Base-by-base conservation (phyloP, 345 rosid genomes). In the Sapria himalayana region DNA sequence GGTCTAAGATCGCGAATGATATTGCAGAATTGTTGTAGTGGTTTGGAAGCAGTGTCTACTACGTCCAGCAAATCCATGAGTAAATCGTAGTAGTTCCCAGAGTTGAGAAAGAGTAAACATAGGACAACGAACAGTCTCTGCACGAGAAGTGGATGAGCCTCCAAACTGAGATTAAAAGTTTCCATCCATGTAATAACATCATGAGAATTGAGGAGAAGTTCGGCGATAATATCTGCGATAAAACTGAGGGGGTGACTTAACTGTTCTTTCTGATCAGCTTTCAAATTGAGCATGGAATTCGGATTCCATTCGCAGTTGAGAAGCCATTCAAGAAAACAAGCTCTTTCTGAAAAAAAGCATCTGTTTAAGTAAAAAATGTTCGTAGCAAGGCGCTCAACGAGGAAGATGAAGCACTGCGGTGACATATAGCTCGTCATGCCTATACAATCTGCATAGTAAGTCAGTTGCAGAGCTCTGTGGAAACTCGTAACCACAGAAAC, bases 311-410 rank as follows among this genome's bases (percentile, higher is more conserved):
- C 66, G 43, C 50, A 29, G 49, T 32, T 39, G 25, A 56, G 29
- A 16, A 72, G 60, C 66, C 64, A 64, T 45, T 72, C 74, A 37
- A 56, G 41, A 33, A 64, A 56, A 24, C 64, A 44, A 29, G 69
- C 48, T 41, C 59, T 54, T 0, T 66, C 51, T 0, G 62, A 25
- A n/a, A 23, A 37, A 19, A 67, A 25, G 37, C 3, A 43, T 9
- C 58, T 58, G 7, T 37, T 25, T 22, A 20, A 16, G 46, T 9
- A 20, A 31, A 60, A 48, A 4, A 57, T 8, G 12, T 56, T 15
- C 38, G 61, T 29, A 39, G 64, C 33, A 29, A 45, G 55, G 7
- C 69, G 66, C 42, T 67, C 78, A 11, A 67, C 11, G 13, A 72
- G 71, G 49, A 64, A 71, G 18, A 64, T 18, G 48, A 67, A 64